Evolutionary conservation across 2,329 filamentous ascomycete species (phyloP).

Genomic region (Colletotrichum shisoi): DNA sequence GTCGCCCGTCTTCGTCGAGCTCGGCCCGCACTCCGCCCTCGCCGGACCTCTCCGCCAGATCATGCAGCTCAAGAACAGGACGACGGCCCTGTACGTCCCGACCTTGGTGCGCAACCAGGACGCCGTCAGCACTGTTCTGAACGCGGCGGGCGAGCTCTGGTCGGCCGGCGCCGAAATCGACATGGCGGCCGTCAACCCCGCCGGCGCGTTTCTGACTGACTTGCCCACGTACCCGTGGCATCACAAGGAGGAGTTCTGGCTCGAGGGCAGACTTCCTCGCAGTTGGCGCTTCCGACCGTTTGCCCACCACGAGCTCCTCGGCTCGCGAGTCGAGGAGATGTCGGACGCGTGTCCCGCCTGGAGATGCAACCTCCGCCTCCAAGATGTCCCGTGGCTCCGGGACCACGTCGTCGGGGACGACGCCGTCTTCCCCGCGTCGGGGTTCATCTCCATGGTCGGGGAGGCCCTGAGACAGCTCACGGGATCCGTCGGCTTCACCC

Average conservation of each 20-base stretch:
- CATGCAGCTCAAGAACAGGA: conserved; percentile 47
- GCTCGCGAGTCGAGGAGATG: conserved; percentile 22
- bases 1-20: conserved; percentile 52
- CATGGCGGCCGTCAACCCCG: conserved; percentile 15
- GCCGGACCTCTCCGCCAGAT: conserved; percentile 61
- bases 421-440: conserved; percentile 21
- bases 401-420: conserved; percentile 22
- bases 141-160: conserved; percentile 37
- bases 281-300: conserved; percentile 23
- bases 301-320: conserved; percentile 32
- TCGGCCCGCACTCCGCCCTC: conserved; percentile 60
- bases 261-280: conserved; percentile 22
- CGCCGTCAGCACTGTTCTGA: conserved; percentile 23
- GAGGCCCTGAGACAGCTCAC: conserved; percentile 28
- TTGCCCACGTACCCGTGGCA: conserved; percentile 28
- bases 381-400: conserved; percentile 27
- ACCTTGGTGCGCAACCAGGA: conserved; percentile 24
- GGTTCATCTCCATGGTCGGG: conserved; percentile 32
- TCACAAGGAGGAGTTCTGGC: conserved; percentile 29
- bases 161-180: conserved; percentile 11
- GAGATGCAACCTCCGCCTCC: conserved; percentile 31
- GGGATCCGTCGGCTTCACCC: conserved; percentile 40
- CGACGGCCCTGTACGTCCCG: conserved; percentile 8
- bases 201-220: conserved; percentile 21
- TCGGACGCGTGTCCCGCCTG: conserved; percentile 29